Base-by-base conservation (phyloP, 306 rosid genomes). In the Cotoneaster glaucophyllus region DNA sequence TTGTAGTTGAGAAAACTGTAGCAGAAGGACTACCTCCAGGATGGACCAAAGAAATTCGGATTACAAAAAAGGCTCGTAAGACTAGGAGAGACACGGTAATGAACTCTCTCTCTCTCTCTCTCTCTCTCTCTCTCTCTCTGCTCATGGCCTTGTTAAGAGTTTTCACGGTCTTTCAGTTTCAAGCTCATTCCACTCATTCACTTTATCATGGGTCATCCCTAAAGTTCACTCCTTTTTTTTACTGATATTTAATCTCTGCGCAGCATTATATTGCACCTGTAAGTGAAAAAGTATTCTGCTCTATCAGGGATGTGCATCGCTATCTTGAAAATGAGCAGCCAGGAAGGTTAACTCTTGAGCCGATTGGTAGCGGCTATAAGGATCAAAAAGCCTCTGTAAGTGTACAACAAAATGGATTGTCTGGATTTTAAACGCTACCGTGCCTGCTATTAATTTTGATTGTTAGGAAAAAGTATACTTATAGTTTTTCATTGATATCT, bases 221-320 rank as follows among this genome's bases (percentile, higher is more conserved):
- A 14, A 48, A 48, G 54, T 14, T 48, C 19, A 48, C 54, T 1
- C 21, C 54, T 3, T 31, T 10, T 10, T 64, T 63, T 44, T 26
- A 75, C 56, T 0, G 13, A 26, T n/a, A 25, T 70, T 70, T 17
- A 8, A 31, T 68, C 26, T 68, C 26, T 74, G 39, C 77, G 83
- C 90, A 91, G 95, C 82, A 54, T 59, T 89, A 91, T 83, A 89
- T 74, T 70, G 91, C 88, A 84, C 97, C 97, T 77, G 66, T 77
- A 56, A 87, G 82, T 82, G 89, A 90, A 17, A 84, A 77, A 72
- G 77, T 71, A 26, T 86, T 89, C 79, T 85, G 87, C 73, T 87
- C 97, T 8, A 52, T 83, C 73, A 85, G 80, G 84, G 95, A 84
- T 15, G 91, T 70, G 64, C 78, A 37, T 57, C 85, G 77, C 61